Conservation (phyloP, 108 stramenopile genomes). For the Fragilaria radians region DNA sequence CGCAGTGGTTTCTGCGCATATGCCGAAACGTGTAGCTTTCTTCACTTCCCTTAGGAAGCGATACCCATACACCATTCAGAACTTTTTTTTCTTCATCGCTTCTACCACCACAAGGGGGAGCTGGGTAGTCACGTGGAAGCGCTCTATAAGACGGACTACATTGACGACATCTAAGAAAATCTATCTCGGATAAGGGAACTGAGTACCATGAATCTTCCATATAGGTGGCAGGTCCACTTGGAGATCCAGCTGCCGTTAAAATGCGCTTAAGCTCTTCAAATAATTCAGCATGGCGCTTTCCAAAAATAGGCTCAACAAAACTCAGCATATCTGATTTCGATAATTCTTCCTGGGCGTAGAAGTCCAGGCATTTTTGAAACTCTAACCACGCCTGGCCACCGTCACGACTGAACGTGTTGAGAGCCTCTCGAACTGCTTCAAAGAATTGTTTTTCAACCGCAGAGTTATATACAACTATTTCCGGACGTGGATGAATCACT, state of each 20-base stretch:
- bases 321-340: slow-evolving; percentile 86
- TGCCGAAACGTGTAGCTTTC: slow-evolving; percentile 95
- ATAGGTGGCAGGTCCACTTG: slow-evolving; percentile 29
- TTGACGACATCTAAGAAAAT: slow-evolving; percentile 82
- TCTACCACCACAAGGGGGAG: slow-evolving; percentile 87
- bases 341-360: slow-evolving; percentile 92
- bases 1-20: slow-evolving; percentile 94
- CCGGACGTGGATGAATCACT: slow-evolving; percentile 29
- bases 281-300: slow-evolving; percentile 79
- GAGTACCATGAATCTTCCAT: slow-evolving; percentile 89
- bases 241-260: slow-evolving; percentile 63
- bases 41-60: slow-evolving; percentile 94
- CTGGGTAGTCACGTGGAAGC: slow-evolving; percentile 90
- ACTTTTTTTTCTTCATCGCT: slow-evolving; percentile 73
- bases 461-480: slow-evolving; percentile 73
- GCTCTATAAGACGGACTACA: slow-evolving; percentile 94
- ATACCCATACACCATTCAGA: slow-evolving; percentile 95
- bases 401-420: slow-evolving; percentile 74
- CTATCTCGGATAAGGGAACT: slow-evolving; percentile 85
- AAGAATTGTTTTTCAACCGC: slow-evolving; percentile 90
- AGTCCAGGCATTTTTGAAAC: slow-evolving; percentile 91
- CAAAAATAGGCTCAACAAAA: slow-evolving; percentile 87
- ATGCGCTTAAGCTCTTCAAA: slow-evolving; percentile 95
- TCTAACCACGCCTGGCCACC: slow-evolving; percentile 91
- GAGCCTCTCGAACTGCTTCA: slow-evolving; percentile 75